phyloP scores from a whole-genome alignment of 148 eudicot species.

The Chenopodium suecicum region DNA sequence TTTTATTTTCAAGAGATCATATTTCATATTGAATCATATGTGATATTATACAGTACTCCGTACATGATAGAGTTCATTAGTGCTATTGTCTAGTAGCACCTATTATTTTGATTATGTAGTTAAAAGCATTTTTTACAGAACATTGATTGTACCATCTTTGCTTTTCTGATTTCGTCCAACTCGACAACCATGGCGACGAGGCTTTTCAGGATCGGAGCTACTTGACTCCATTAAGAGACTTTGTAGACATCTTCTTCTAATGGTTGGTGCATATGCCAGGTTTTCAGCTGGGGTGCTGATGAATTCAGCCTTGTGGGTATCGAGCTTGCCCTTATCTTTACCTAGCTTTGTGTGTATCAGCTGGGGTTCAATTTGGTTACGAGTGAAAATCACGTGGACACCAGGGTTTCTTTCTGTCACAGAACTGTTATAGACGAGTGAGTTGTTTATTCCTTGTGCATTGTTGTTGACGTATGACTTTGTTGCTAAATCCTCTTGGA shows the following conservation, averaged over 20 bases:
- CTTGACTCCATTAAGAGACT: constrained; percentile 72
- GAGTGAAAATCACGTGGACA: constrained; percentile 39
- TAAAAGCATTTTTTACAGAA: constrained; percentile 22
- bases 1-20: neutral
- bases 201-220: constrained; percentile 63
- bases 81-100: constrained; percentile 19
- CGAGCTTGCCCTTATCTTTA: constrained; percentile 21
- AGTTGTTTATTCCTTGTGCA: constrained; percentile 71
- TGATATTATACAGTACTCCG: neutral
- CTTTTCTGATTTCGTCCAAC: constrained; percentile 35
- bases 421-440: constrained; percentile 53
- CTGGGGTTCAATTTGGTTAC: constrained; percentile 26
- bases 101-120: constrained; percentile 13
- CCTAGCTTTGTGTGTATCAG: constrained; percentile 5
- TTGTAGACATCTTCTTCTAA: constrained; percentile 66
- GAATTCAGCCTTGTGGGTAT: constrained; percentile 40
- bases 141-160: constrained; percentile 35
- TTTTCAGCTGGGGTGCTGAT: constrained; percentile 42
- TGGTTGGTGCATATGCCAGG: constrained; percentile 53
- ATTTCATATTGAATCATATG: constrained; percentile 4
- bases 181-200: constrained; percentile 69
- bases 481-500: constrained; percentile 36
- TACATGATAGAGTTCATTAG: constrained; percentile 1
- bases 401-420: constrained; percentile 60
- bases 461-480: constrained; percentile 67